A percentile compares a stretch with the other conserved stretches of the same genome.
phyloP scores from a whole-genome alignment of 2,329 filamentous ascomycete species.

The Nemania sp. region DNA sequence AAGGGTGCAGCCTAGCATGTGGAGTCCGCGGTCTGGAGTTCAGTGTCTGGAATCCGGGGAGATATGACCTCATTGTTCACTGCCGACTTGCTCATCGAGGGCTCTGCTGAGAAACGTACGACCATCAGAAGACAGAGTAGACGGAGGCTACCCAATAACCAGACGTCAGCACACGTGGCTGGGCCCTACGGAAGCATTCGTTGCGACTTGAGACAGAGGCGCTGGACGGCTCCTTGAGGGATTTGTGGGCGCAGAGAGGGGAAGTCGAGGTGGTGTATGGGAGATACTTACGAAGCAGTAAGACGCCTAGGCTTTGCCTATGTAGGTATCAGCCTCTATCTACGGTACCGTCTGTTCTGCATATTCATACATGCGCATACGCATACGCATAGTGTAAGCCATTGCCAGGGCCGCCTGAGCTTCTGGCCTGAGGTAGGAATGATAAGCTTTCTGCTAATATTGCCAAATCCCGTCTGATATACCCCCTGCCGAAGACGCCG shows the following conservation, averaged over 20 bases:
- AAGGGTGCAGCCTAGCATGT: conserved; percentile 3
- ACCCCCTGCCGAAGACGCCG: neutral
- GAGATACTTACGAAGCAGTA: no score
- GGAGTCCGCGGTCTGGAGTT: neutral
- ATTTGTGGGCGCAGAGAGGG: conserved; percentile 15
- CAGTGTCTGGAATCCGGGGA: neutral
- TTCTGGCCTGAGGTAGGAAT: no score
- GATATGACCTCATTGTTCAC: conserved; percentile 13
- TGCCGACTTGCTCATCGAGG: neutral
- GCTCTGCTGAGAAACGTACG: neutral
- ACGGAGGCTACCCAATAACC: conserved; percentile 4
- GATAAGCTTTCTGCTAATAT: conserved; percentile 12
- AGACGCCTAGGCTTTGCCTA: no score
- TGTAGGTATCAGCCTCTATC: no score
- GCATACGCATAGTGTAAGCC: no score
- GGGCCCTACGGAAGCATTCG: conserved; percentile 22
- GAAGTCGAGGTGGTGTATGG: conserved; percentile 13
- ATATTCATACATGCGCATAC: no score
- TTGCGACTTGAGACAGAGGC: conserved; percentile 6
- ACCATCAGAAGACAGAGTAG: neutral
- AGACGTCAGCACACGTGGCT: conserved; percentile 25
- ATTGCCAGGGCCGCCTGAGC: no score
- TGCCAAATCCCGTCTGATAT: conserved; percentile 8
- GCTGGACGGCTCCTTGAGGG: conserved; percentile 17
- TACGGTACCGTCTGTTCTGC: no score